phyloP scores from a whole-genome alignment of 345 rosid genomes.

The Eucalyptus camaldulensis region DNA sequence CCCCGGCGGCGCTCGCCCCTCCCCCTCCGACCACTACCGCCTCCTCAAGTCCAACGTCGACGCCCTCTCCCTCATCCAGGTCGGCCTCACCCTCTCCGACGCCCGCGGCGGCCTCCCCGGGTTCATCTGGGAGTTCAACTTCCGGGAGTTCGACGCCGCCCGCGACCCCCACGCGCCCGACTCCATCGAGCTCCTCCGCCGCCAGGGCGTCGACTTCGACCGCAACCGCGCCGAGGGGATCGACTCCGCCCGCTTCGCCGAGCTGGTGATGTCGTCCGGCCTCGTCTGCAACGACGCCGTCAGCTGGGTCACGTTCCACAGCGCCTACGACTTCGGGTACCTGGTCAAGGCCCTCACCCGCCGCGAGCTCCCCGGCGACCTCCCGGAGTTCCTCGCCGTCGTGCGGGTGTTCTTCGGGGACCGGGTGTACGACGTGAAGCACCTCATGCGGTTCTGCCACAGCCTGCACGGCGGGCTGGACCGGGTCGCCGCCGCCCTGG shows the following conservation, averaged over 20 bases:
- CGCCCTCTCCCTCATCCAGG: constrained; percentile 67
- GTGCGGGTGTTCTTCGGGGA: constrained; percentile 46
- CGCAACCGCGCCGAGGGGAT: constrained; percentile 40
- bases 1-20: constrained; percentile 5
- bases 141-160: constrained; percentile 52
- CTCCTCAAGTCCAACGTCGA: constrained; percentile 74
- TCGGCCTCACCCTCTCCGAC: constrained; percentile 69
- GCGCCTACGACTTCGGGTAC: constrained; percentile 94
- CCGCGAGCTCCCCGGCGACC: constrained; percentile 28
- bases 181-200: constrained; percentile 65
- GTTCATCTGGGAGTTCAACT: constrained; percentile 87
- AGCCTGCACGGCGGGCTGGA: constrained; percentile 68
- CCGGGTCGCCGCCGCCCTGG: constrained; percentile 44
- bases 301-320: constrained; percentile 92
- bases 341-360: constrained; percentile 71
- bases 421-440: constrained; percentile 66
- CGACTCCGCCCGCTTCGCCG: constrained; percentile 55
- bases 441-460: constrained; percentile 58
- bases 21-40: constrained; percentile 52
- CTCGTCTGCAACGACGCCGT: constrained; percentile 59
- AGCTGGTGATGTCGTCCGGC: constrained; percentile 81
- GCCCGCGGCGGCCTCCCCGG: constrained; percentile 42
- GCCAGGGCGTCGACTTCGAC: constrained; percentile 74
- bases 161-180: constrained; percentile 71
- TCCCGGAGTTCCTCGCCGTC: constrained; percentile 32